Evolutionary conservation across 2,329 filamentous ascomycete genomes (phyloP).

Genomic region (Exophiala mesophila): DNA sequence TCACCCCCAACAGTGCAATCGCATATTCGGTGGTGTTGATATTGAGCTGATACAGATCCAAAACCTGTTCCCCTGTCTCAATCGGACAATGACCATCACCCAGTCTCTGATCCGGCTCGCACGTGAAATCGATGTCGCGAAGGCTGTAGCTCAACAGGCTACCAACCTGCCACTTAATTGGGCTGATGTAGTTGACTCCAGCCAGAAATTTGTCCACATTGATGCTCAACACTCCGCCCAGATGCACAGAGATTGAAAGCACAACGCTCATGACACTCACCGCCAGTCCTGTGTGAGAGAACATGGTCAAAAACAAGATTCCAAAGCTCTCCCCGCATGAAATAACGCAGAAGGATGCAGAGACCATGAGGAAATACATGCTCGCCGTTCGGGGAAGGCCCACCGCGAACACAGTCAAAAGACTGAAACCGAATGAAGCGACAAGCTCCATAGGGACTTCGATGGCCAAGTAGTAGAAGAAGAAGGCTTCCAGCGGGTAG

Average conservation of each 20-base stretch:
- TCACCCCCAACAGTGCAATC: slow-evolving; percentile 57
- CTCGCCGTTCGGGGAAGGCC: slow-evolving; percentile 58
- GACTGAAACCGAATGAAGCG: slow-evolving; percentile 60
- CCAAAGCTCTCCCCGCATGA: slow-evolving; percentile 70
- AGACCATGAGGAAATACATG: slow-evolving; percentile 64
- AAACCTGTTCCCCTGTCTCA: slow-evolving; percentile 60
- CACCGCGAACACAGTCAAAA: slow-evolving; percentile 60
- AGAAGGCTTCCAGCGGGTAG: slow-evolving; percentile 67
- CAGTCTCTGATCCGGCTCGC: slow-evolving; percentile 55
- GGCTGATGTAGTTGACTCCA: slow-evolving; percentile 66
- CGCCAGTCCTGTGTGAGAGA: slow-evolving; percentile 69
- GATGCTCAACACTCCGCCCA: slow-evolving; percentile 67
- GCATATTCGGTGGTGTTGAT: slow-evolving; percentile 58
- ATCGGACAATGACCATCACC: slow-evolving; percentile 60
- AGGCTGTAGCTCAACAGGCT: slow-evolving; percentile 65
- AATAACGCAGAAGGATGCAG: slow-evolving; percentile 68
- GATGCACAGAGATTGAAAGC: slow-evolving; percentile 64
- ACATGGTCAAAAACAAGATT: slow-evolving; percentile 75
- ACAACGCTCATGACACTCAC: slow-evolving; percentile 68
- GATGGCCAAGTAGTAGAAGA: slow-evolving; percentile 63
- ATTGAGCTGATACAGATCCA: slow-evolving; percentile 63
- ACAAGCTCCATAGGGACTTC: slow-evolving; percentile 68
- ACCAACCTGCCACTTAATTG: slow-evolving; percentile 64
- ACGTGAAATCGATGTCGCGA: slow-evolving; percentile 58
- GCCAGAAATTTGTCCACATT: slow-evolving; percentile 62